Base-by-base conservation (phyloP, 2,329 filamentous ascomycete species). In the Fusarium albosuccineum region DNA sequence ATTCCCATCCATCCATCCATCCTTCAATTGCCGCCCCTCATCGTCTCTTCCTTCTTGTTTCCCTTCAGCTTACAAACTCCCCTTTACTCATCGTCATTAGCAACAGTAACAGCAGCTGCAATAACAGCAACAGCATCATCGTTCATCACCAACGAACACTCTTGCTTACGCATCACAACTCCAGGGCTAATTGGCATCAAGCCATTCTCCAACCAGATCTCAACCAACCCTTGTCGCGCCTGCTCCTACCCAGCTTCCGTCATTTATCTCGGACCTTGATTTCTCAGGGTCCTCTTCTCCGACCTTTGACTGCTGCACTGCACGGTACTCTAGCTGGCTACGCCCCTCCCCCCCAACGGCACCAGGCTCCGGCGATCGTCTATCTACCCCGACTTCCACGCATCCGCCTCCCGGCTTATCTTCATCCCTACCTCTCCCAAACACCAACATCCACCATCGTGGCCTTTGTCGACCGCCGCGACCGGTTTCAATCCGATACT, bases 361-460 rank as follows among this genome's bases (percentile, higher is more conserved):
- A 48, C 51, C 60, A 68, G 56, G 40, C 67, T 66, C 59, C 59
- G 70, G 64, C 68, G 60, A 71, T 72, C 66, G 17, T 22, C 17
- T 22, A 55, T 63, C 58, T 59, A 55, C 57, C 48, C 62, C 62
- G 44, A 57, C 66, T 69, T 68, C 48, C 51, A 52, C 53, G 17
- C 60, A 64, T 34, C 26, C 33, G 48, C 37, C 52, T 36, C 44
- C 51, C 7, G 17, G 17, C 17, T 22, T 22, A 55, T n/a, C 29
- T 40, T 46, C 48, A 58, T 46, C 49, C 57, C 55, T 56, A 52
- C 56, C 49, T 57, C 57, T 52, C 60, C 45, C 54, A 57, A 59
- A 57, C 60, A 52, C 46, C 65, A 50, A 55, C 59, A 42, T 37
- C 16, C 34, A 22, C 17, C 55, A 60, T 66, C 61, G 44, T 41